Base-by-base conservation (phyloP, 2,329 filamentous ascomycete species). In the Triangularia verruculosa region DNA sequence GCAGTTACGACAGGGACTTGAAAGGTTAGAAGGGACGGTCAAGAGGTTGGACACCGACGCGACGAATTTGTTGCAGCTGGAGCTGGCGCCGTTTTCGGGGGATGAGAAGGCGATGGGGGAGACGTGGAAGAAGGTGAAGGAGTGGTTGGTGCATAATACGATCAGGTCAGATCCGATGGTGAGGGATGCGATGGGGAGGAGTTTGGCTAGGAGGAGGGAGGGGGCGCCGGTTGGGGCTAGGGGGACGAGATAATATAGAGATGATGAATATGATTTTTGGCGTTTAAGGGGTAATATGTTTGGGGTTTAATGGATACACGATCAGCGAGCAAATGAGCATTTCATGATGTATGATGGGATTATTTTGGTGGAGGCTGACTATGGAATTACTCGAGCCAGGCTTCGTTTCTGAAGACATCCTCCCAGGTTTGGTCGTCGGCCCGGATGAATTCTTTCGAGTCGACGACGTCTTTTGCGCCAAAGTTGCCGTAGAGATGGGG, bases 121-220 rank as follows among this genome's bases (percentile, higher is more conserved):
- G 64, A 77, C 96, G 71, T 84, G 87, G 66, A 83, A 83, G 47
- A 90, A 89, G 71, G 85, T 97, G 77, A 90, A 89, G 76, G 91
- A 95, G 71, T 96, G 92, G 84, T 80, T 98, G 69, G 87, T 97
- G 58, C 88, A 96, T 75, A 96, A 96, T 73, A 93, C 89, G 13
- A 90, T 96, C 64, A 84, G 87, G 68, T 86, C 85, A 56, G 91
- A 94, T 75, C 89, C 88, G 0, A 91, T 94, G 77, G 94, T 98
- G 8, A 84, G 88, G 69, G 89, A 92, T 75, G 93, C 93, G 0
- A 82, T 97, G 69, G 87, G 87, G 24, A 84, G 82, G 64, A 87
- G 88, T 27, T 77, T 93, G 63, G 83, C 85, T 73, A 86, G 82
- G 72, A 79, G 86, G 70, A 82, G 89, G 68, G 74, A 80, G 13